A percentile compares a stretch with the other conserved stretches of the same genome.
Evolutionary conservation across 441 rosid species (phyloP).

Genomic region (Eugenia klotzschiana): DNA sequence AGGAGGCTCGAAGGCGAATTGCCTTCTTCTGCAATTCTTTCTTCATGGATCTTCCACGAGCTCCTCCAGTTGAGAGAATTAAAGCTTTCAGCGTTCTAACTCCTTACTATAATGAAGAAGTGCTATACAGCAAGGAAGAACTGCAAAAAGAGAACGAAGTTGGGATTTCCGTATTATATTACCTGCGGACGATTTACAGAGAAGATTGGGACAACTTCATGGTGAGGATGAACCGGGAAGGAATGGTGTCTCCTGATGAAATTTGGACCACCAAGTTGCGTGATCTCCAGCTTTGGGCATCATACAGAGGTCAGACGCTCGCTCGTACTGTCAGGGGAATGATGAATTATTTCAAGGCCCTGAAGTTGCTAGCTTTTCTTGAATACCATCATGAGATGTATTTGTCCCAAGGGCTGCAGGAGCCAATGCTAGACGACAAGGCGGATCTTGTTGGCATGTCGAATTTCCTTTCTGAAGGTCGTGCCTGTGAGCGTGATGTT

Average conservation of each 20-base stretch:
- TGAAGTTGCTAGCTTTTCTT: slow-evolving; percentile 72
- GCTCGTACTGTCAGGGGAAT: slow-evolving; percentile 87
- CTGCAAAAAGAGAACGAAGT: slow-evolving; percentile 74
- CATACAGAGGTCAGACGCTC: slow-evolving; percentile 76
- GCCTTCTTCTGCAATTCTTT: slow-evolving; percentile 86
- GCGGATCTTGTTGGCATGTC: slow-evolving; percentile 18
- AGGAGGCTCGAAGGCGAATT: slow-evolving; percentile 80
- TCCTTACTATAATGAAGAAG: slow-evolving; percentile 84
- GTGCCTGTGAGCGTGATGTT: slow-evolving; percentile 37
- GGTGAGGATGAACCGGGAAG: slow-evolving; percentile 74
- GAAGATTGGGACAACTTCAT: slow-evolving; percentile 81
- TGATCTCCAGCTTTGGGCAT: slow-evolving; percentile 77
- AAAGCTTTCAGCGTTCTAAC: slow-evolving; percentile 82
- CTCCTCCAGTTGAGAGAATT: slow-evolving; percentile 88
- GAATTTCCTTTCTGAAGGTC: slow-evolving; percentile 43
- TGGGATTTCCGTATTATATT: slow-evolving; percentile 71
- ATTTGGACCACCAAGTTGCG: slow-evolving; percentile 46
- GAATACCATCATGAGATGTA: slow-evolving; percentile 78
- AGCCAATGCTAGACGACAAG: slow-evolving; percentile 37
- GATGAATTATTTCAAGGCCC: slow-evolving; percentile 86
- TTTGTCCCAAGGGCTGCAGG: slow-evolving; percentile 35
- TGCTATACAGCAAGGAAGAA: slow-evolving; percentile 61
- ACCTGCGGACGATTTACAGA: slow-evolving; percentile 68
- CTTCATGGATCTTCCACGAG: slow-evolving; percentile 83
- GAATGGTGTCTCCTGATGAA: slow-evolving; percentile 43